Percentiles rank a stretch among this genome's conserved stretches.
Evolutionary conservation across 2,329 filamentous ascomycete species (phyloP).

Genomic region (Exophiala sideris): DNA sequence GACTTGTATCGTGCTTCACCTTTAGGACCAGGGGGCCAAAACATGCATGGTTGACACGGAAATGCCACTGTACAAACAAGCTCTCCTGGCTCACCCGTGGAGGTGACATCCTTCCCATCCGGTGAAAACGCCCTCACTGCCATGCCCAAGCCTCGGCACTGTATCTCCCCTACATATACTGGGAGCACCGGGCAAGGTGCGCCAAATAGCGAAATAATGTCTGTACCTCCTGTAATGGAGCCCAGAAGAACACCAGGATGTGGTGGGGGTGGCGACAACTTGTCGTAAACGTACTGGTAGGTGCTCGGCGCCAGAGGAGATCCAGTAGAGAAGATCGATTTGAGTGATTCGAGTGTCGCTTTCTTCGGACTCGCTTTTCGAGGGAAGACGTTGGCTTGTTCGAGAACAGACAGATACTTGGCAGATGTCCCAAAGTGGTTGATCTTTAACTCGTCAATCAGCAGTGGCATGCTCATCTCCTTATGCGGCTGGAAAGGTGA

Average conservation of each 20-base stretch:
- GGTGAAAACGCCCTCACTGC: slow-evolving; percentile 60
- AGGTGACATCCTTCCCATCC: slow-evolving; percentile 55
- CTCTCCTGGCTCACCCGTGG: slow-evolving; percentile 72
- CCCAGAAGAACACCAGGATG: slow-evolving; percentile 77
- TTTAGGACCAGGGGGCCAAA: slow-evolving; percentile 66
- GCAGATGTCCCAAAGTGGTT: slow-evolving; percentile 95
- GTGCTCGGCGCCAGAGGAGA: slow-evolving; percentile 90
- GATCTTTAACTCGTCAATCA: slow-evolving; percentile 76
- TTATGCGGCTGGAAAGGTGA: slow-evolving; percentile 81
- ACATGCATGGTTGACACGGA: slow-evolving; percentile 84
- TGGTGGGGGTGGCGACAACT: slow-evolving; percentile 51
- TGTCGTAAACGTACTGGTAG: slow-evolving; percentile 82
- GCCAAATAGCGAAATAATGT: slow-evolving; percentile 94
- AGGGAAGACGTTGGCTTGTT: slow-evolving; percentile 69
- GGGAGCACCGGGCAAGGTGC: slow-evolving; percentile 74
- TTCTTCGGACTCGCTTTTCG: slow-evolving; percentile 45
- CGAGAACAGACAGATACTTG: slow-evolving; percentile 86
- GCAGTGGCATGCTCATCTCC: slow-evolving; percentile 73
- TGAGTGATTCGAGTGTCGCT: slow-evolving; percentile 51
- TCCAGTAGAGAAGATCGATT: slow-evolving; percentile 90
- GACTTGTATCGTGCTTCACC: slow-evolving; percentile 74
- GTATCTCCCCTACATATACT: slow-evolving; percentile 70
- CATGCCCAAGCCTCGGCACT: slow-evolving; percentile 76
- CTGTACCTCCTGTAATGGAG: slow-evolving; percentile 92
- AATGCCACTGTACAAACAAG: slow-evolving; percentile 84